Base-by-base conservation (phyloP, 75 land plant genomes). In the Pinus taeda region DNA sequence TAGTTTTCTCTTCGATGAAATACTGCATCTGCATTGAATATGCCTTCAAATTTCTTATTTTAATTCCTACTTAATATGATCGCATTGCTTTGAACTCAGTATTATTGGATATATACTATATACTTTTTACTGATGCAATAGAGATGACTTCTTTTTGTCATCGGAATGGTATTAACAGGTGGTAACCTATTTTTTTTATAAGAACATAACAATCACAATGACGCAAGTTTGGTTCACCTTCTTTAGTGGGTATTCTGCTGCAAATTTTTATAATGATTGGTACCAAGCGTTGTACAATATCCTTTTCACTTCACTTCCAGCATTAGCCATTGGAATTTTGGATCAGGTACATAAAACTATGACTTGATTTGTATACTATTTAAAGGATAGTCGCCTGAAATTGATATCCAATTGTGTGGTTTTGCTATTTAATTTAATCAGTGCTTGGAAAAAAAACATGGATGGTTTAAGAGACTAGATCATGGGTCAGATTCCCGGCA, bases 231-330 rank as follows among this genome's bases (percentile, higher is more conserved):
- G 88, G 88, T 86, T 86, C 83, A 86, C 73, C 55, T 76, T 83
- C 26, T 80, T 84, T 67, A 77, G 83, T 33, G 88, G 83, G 13
- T 84, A 80, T 74, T 84, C 86, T 3, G 86, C 77, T 59, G 79
- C 81, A 80, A 75, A 86, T n/a, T 86, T 86, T 59, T 86, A 86
- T 64, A 87, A 83, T 79, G 88, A 86, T 53, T 86, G 88, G 88
- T 86, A 77, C 61, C 88, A 84, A 81, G 80, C 88, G 22, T 75
- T 86, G 39, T 86, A 83, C 57, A 86, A 86, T 77, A 77, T 86
- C 39, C 76, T 86, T 55, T 86, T 86, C 61, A 86, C 88, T 26
- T 86, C 88, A 29, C 82, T 86, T 24, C 88, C 88, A 59, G 88
- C 84, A 60, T 74, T 86, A 21, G 83, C 81, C 14, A 86, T 84